A percentile compares a stretch with the other conserved stretches of the same genome.
phyloP scores from a whole-genome alignment of 2,329 filamentous ascomycete genomes.

The Elsinoe fawcettii region DNA sequence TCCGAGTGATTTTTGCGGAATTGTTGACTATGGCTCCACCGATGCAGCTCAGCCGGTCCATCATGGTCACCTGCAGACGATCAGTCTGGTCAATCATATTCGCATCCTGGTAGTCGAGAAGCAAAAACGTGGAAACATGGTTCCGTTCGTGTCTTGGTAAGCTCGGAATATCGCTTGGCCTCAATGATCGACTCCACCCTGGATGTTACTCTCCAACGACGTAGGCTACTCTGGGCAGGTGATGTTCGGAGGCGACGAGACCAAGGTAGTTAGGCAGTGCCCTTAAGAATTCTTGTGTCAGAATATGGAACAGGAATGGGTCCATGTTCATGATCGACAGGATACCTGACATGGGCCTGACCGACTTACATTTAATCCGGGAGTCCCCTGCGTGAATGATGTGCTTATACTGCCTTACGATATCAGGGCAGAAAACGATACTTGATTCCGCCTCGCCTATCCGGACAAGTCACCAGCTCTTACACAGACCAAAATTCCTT shows the following conservation, averaged over 20 bases:
- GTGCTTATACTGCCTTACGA: background rate
- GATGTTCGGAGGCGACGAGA: background rate
- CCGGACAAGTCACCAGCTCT: background rate
- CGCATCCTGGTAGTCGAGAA: background rate
- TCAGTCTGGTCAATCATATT: background rate
- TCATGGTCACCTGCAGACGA: background rate
- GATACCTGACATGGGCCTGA: background rate
- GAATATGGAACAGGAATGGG: background rate
- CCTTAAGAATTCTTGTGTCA: background rate
- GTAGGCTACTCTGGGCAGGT: constrained; percentile 3
- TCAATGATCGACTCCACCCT: constrained; percentile 7
- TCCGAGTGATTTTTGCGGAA: background rate
- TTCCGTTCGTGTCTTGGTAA: background rate
- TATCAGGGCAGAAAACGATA: background rate
- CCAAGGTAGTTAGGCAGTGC: background rate
- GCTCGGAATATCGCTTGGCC: constrained; percentile 3
- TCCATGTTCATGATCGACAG: constrained; percentile 2
- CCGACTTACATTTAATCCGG: constrained; percentile 3
- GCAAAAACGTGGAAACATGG: background rate
- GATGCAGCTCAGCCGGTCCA: constrained; percentile 8
- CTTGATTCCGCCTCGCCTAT: background rate
- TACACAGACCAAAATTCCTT: background rate
- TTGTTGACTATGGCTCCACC: background rate
- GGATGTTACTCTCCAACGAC: background rate
- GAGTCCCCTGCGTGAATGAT: background rate